Evolutionary conservation across 768 basidiomycete species (phyloP), one percentile per base, ranked within the genome.

Genomic region (Mycena venus): DNA sequence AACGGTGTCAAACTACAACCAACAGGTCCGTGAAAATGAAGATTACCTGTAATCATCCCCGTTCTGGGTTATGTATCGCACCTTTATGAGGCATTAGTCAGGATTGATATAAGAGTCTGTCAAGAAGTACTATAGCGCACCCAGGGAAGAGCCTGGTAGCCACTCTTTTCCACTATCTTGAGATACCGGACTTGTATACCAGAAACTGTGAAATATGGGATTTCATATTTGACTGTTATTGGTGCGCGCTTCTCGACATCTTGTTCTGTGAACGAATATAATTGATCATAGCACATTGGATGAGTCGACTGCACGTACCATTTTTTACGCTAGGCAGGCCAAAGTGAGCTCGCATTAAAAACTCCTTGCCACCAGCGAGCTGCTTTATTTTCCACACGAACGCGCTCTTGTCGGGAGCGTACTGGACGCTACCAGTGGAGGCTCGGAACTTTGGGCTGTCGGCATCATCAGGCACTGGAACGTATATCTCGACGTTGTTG

Each of bases 341-440:
- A 82, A 99, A 99, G 82, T 99, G 98, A 0, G 98, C 98, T 14
- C 98, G 90, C 98, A 99, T 99, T 67, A 99, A 89, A 85, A 97
- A 99, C 82, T 99, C 98, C 44, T 96, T 91, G 42, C 96, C 96
- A 7, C 98, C 98, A 6, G 96, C 97, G 0, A 99, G 90, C 82
- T 98, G 96, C 83, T 99, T 99, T 84, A 99, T 99, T 85, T 99
- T 99, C 98, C 98, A 99, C 1, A 99, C 95, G 80, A 99, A 99
- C 2, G 97, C 96, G 21, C 96, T 96, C 83, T 99, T 99, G 82
- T 99, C 98, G 0, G 98, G 98, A 1, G 95, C 97, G 80, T 99
- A 99, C 75, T 98, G 96, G 3, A 99, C 98, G 27, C 92, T 94
- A 4, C 98, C 98, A 15, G 96, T 97, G 19, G 97, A 94, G 25